Conservation (phyloP, 768 basidiomycete genomes). For the Dioszegia hungarica region DNA sequence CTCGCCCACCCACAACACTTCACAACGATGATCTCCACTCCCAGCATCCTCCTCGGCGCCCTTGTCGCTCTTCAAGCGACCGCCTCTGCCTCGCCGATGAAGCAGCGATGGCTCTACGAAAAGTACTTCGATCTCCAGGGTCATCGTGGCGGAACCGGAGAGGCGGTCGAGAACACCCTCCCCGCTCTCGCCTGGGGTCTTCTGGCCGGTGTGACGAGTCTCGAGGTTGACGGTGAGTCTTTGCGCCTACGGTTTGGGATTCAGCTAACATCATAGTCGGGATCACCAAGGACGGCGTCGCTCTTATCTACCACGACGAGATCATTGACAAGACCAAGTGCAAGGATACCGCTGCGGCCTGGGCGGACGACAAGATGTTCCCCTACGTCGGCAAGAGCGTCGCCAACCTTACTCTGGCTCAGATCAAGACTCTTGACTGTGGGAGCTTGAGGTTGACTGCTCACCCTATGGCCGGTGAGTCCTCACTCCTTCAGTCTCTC, state of each 20-base stretch:
- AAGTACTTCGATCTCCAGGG: slow-evolving; percentile 37
- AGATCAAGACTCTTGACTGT: slow-evolving; percentile 75
- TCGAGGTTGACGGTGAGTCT: slow-evolving; percentile 60
- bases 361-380: slow-evolving; percentile 25
- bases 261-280: background rate
- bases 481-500: too few species aligned
- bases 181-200: slow-evolving; percentile 75
- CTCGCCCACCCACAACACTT: too few species aligned
- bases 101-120: slow-evolving; percentile 18
- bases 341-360: slow-evolving; percentile 60
- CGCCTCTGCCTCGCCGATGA: slow-evolving; percentile 14
- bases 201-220: slow-evolving; percentile 67
- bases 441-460: slow-evolving; percentile 61
- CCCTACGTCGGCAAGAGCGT: slow-evolving; percentile 38
- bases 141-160: slow-evolving; percentile 66
- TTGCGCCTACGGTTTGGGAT: too few species aligned
- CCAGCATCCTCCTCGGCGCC: slow-evolving; percentile 10
- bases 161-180: slow-evolving; percentile 67
- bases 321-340: slow-evolving; percentile 63
- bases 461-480: slow-evolving; percentile 32
- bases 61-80: background rate
- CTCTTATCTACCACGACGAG: slow-evolving; percentile 78
- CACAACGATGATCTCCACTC: too few species aligned
- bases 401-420: slow-evolving; percentile 57
- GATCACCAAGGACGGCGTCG: slow-evolving; percentile 61